These are phyloP conservation scores for Furcasterigmium sp. DNA, from an alignment of 2,329 filamentous ascomycete genomes.

Conservation along the genomic window DNA sequence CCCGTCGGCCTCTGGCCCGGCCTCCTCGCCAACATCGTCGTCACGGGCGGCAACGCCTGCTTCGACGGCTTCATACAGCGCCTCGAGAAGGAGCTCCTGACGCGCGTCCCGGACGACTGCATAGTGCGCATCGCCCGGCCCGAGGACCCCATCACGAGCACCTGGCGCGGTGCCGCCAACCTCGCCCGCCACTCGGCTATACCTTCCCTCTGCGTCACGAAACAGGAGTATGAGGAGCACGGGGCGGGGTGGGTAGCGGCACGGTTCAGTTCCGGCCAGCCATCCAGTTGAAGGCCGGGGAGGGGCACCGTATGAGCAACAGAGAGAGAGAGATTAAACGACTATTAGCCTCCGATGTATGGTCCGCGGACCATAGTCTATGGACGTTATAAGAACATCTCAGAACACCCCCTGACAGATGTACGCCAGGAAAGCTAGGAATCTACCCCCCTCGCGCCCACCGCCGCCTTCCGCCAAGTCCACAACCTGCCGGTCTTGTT, in stretches of 20 bases:
- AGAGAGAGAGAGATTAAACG: background rate
- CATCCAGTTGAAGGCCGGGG: slow-evolving; percentile 5
- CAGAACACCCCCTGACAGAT: too few relatives aligned
- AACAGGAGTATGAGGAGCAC: slow-evolving; percentile 84
- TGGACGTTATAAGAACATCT: background rate
- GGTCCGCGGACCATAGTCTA: background rate
- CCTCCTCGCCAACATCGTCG: slow-evolving; percentile 78
- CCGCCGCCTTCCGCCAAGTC: too few relatives aligned
- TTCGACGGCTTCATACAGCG: slow-evolving; percentile 79
- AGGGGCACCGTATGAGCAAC: too few relatives aligned
- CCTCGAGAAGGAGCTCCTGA: slow-evolving; percentile 68
- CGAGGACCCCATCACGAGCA: slow-evolving; percentile 69
- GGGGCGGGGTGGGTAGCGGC: slow-evolving; percentile 70
- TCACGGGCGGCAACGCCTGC: slow-evolving; percentile 80
- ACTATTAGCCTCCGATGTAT: background rate
- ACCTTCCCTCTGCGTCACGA: slow-evolving; percentile 68
- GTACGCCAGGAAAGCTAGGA: too few relatives aligned
- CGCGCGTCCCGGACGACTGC: slow-evolving; percentile 70
- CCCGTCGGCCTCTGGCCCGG: slow-evolving; percentile 81
- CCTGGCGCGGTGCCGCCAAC: slow-evolving; percentile 80
- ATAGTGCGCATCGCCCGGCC: slow-evolving; percentile 68
- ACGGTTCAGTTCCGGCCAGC: slow-evolving; percentile 52
- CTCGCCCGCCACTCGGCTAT: slow-evolving; percentile 67
- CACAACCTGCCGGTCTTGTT: too few relatives aligned
- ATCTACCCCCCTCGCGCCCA: too few relatives aligned